phyloP scores from a whole-genome alignment of 2,329 filamentous ascomycete genomes.

The Chaetomium strumarium region DNA sequence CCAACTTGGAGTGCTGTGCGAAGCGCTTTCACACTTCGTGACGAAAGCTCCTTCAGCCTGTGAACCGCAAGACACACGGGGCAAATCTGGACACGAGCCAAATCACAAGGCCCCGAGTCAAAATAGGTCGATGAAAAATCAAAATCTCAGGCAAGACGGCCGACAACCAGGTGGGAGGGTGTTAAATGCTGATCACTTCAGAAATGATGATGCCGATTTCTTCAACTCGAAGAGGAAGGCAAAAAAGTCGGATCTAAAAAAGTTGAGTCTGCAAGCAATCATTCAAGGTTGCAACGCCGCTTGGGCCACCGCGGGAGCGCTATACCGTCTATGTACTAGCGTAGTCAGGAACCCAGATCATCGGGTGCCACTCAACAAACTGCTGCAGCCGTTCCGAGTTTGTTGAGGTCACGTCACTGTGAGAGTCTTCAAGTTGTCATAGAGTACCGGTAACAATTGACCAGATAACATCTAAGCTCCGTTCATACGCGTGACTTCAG shows the following conservation, averaged over 20 bases:
- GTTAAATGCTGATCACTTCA: no score
- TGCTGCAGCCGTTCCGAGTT: background rate
- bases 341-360: background rate
- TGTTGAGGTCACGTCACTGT: background rate
- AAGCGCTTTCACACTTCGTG: background rate
- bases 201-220: background rate
- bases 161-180: background rate
- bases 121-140: background rate
- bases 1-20: background rate
- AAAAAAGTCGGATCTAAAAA: constrained; percentile 14
- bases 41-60: no score
- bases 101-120: background rate
- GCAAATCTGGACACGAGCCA: background rate
- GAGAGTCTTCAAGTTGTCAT: background rate
- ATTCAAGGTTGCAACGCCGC: background rate
- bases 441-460: no score
- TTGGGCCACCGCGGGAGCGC: constrained; percentile 10
- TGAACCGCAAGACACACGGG: no score
- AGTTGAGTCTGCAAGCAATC: background rate
- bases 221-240: background rate
- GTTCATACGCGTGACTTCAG: background rate
- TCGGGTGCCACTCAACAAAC: constrained; percentile 5
- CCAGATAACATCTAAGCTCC: no score
- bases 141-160: background rate
- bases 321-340: constrained; percentile 3